Evolutionary conservation across 192 early-diverging fungal genomes (phyloP).

Genomic region (Phlyctochytrium bullatum): DNA sequence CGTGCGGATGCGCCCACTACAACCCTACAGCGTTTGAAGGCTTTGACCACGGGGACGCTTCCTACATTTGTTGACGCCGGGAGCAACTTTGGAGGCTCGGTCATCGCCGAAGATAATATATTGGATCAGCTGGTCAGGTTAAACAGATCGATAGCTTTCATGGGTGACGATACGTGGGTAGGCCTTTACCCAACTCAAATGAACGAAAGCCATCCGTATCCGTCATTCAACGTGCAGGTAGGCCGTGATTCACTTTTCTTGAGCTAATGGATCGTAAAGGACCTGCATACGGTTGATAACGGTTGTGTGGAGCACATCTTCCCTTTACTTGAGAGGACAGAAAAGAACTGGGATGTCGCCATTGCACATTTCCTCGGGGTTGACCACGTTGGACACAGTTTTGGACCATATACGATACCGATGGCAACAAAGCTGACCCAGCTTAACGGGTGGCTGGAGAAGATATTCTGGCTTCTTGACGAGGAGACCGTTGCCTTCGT

Average conservation of each 20-base stretch:
- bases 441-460: constrained; percentile 76
- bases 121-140: constrained; percentile 35
- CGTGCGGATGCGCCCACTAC: constrained; percentile 61
- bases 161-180: constrained; percentile 97
- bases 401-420: constrained; percentile 78
- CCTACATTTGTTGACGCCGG: constrained; percentile 63
- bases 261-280: constrained; percentile 34
- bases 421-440: constrained; percentile 84
- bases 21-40: constrained; percentile 61
- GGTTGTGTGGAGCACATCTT: constrained; percentile 67
- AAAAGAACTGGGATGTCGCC: constrained; percentile 68
- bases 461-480: constrained; percentile 64
- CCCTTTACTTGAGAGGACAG: constrained; percentile 30
- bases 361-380: constrained; percentile 95
- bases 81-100: constrained; percentile 53
- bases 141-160: constrained; percentile 51
- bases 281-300: constrained; percentile 92
- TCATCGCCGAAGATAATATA: constrained; percentile 55
- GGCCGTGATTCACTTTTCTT: neutral
- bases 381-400: constrained; percentile 94
- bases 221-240: constrained; percentile 64
- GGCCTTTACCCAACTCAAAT: constrained; percentile 72
- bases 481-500: constrained; percentile 81
- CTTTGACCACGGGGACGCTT: constrained; percentile 56
- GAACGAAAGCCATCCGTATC: constrained; percentile 50